These are phyloP conservation scores for Cochliopodium minus DNA, from an alignment of 208 protist species.

Conservation along the genomic window DNA sequence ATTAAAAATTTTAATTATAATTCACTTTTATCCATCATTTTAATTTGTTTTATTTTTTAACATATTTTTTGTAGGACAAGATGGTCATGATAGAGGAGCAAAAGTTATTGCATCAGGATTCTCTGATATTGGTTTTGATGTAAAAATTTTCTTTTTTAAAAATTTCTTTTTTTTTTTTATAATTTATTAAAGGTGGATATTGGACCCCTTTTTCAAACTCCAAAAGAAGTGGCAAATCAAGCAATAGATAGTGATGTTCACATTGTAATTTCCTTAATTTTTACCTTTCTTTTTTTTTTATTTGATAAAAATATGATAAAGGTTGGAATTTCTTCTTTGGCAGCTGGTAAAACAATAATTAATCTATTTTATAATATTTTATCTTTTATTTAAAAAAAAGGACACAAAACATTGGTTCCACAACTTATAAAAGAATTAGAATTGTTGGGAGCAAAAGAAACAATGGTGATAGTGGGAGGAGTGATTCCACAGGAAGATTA, in stretches of 20 bases:
- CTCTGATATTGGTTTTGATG: conserved; percentile 82
- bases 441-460: conserved; percentile 38
- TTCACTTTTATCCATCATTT: too few relatives aligned
- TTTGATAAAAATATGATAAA: too few relatives aligned
- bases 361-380: conserved; percentile 7
- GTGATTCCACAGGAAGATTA: conserved; percentile 57
- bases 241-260: conserved; percentile 85
- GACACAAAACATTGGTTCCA: conserved; percentile 68
- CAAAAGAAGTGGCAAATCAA: conserved; percentile 51
- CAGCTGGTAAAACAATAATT: conserved; percentile 37
- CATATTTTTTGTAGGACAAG: too few relatives aligned
- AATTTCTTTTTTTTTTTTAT: too few relatives aligned
- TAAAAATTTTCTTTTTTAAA: too few relatives aligned
- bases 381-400: too few relatives aligned
- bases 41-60: too few relatives aligned
- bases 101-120: conserved; percentile 82
- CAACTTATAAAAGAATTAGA: conserved; percentile 60
- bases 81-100: conserved; percentile 78
- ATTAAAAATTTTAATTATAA: too few relatives aligned
- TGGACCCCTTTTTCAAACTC: conserved; percentile 64
- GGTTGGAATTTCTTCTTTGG: conserved; percentile 53
- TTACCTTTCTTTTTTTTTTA: too few relatives aligned
- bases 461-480: conserved; percentile 46
- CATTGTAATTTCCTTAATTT: too few relatives aligned
- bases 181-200: too few relatives aligned